Evolutionary conservation across 2,329 filamentous ascomycete species (phyloP).

Genomic region (Cercospora janseana): DNA sequence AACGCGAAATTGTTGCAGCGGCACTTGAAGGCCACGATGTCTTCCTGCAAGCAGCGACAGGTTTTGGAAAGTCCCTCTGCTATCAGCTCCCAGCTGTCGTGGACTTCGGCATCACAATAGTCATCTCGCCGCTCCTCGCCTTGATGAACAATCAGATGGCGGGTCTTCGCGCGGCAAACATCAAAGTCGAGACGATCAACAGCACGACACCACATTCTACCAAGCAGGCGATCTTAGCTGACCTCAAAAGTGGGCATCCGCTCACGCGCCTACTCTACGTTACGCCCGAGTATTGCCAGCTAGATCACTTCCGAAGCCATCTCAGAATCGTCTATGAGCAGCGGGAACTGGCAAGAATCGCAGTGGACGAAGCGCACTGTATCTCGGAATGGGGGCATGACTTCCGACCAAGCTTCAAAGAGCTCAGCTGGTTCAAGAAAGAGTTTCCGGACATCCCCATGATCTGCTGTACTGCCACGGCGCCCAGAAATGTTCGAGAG

Average conservation of each 20-base stretch:
- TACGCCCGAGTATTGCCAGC: conserved; percentile 83
- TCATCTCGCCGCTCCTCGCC: conserved; percentile 83
- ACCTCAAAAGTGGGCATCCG: conserved; percentile 85
- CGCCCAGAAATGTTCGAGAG: conserved; percentile 73
- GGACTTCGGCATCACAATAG: conserved; percentile 83
- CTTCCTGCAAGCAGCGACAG: conserved; percentile 86
- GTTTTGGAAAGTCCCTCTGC: conserved; percentile 90
- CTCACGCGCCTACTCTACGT: conserved; percentile 82
- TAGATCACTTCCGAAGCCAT: conserved; percentile 71
- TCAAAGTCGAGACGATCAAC: conserved; percentile 83
- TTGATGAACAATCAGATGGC: conserved; percentile 96
- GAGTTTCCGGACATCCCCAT: conserved; percentile 83
- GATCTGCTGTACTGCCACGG: conserved; percentile 89
- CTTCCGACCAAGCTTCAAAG: conserved; percentile 89
- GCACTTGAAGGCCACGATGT: conserved; percentile 83
- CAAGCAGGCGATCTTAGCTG: conserved; percentile 68
- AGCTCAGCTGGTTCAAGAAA: conserved; percentile 78
- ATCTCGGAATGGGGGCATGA: conserved; percentile 99
- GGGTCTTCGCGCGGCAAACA: conserved; percentile 68
- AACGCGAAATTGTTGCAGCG: conserved; percentile 82
- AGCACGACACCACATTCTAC: conserved; percentile 69
- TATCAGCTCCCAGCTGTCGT: conserved; percentile 89
- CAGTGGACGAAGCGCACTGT: conserved; percentile 92
- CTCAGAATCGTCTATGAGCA: conserved; percentile 73
- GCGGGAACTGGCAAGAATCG: conserved; percentile 80